Percentiles rank a stretch among this genome's conserved stretches.
phyloP scores from a whole-genome alignment of 306 rosid genomes.

The Sechiopsis laciniata region DNA sequence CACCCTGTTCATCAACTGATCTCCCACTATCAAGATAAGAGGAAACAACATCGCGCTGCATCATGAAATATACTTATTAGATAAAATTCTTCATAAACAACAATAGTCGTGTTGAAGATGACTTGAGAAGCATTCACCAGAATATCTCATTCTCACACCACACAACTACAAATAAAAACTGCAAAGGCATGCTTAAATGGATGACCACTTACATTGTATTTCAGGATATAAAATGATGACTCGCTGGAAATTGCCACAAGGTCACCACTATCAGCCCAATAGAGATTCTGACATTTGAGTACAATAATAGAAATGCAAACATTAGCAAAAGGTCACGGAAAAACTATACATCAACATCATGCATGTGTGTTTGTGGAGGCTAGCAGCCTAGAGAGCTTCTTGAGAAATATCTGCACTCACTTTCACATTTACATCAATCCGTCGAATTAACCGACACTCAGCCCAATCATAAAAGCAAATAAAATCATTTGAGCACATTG shows the following conservation, averaged over 20 bases:
- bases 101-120: neutral
- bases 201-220: constrained; percentile 72
- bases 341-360: neutral
- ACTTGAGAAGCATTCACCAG: constrained; percentile 2
- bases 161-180: neutral
- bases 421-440: constrained; percentile 93
- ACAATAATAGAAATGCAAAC: constrained; percentile 21
- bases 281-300: constrained; percentile 55
- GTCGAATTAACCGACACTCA: constrained; percentile 91
- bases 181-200: constrained; percentile 14
- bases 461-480: constrained; percentile 96
- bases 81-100: neutral
- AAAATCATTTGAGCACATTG: constrained; percentile 94
- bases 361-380: neutral
- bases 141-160: neutral
- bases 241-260: constrained; percentile 82
- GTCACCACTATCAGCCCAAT: constrained; percentile 99
- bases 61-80: constrained; percentile 25
- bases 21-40: constrained; percentile 76
- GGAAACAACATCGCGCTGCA: constrained; percentile 89
- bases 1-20: constrained; percentile 82
- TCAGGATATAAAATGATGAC: constrained; percentile 79
- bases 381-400: constrained; percentile 9
- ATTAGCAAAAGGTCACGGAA: constrained; percentile 9
- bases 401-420: constrained; percentile 37